Conservation (phyloP, 192 early-diverging fungal species). For the Entomortierella chlamydospora region DNA sequence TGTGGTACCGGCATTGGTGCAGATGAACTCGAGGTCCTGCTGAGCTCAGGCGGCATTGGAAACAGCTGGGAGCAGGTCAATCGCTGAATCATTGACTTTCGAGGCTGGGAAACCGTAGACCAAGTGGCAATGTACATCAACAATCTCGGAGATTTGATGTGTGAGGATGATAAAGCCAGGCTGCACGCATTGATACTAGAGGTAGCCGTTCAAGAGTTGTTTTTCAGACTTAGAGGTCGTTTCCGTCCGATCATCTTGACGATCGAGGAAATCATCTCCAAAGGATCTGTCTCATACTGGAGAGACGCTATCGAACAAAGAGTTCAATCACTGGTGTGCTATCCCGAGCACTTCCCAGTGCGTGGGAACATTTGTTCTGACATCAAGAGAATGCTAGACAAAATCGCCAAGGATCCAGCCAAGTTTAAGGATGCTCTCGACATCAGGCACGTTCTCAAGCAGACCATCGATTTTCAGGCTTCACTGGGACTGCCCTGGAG, state of each 20-base stretch:
- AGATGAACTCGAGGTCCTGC: constrained; percentile 31
- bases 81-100: constrained; percentile 35
- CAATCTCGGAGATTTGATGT: constrained; percentile 38
- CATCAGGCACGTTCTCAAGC: constrained; percentile 43
- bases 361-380: constrained; percentile 39
- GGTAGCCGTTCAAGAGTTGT: constrained; percentile 42
- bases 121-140: constrained; percentile 43
- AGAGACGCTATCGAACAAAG: constrained; percentile 31
- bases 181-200: constrained; percentile 39
- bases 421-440: constrained; percentile 35
- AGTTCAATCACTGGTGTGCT: constrained; percentile 22
- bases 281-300: constrained; percentile 39
- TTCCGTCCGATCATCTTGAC: constrained; percentile 37
- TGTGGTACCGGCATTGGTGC: constrained; percentile 34
- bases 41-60: constrained; percentile 36
- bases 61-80: constrained; percentile 28
- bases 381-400: constrained; percentile 49
- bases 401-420: constrained; percentile 37
- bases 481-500: constrained; percentile 50
- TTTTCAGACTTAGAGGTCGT: constrained; percentile 38
- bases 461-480: constrained; percentile 43
- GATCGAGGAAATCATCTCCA: constrained; percentile 50
- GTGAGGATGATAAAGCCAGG: constrained; percentile 23
- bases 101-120: constrained; percentile 41
- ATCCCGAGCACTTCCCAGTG: constrained; percentile 28